phyloP scores from a whole-genome alignment of 805 yeast species.

The Saturnispora dispora region DNA sequence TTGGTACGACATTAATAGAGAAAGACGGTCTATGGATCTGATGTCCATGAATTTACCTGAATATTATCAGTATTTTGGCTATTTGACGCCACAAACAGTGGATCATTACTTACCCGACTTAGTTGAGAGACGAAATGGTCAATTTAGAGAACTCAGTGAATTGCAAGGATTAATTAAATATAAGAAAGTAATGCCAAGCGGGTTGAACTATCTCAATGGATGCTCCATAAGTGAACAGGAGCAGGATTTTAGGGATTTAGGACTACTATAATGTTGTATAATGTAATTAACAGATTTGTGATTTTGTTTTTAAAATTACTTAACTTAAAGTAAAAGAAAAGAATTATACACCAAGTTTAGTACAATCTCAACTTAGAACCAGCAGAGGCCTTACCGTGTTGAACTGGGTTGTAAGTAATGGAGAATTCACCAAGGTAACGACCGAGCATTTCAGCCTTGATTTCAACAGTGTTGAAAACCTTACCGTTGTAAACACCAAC shows the following conservation, averaged over 20 bases:
- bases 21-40: conserved; percentile 73
- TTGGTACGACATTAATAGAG: conserved; percentile 90
- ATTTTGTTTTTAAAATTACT: neutral
- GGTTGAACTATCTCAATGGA: conserved; percentile 54
- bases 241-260: conserved; percentile 65
- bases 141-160: conserved; percentile 60
- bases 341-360: conserved; percentile 18
- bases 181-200: conserved; percentile 58
- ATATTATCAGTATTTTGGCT: conserved; percentile 28
- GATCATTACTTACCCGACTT: conserved; percentile 31
- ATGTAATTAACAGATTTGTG: conserved; percentile 3
- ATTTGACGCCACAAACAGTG: conserved; percentile 20
- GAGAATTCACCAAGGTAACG: conserved; percentile 99
- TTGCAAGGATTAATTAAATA: conserved; percentile 58
- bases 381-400: conserved; percentile 69
- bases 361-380: conserved; percentile 32
- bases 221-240: conserved; percentile 65
- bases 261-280: conserved; percentile 20
- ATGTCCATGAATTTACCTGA: conserved; percentile 44
- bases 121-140: conserved; percentile 57
- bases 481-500: conserved; percentile 99
- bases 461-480: conserved; percentile 97
- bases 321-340: conserved; percentile 1
- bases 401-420: conserved; percentile 98
- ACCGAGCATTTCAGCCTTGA: conserved; percentile 99